A percentile compares a stretch with the other conserved stretches of the same genome.
Evolutionary conservation across 768 basidiomycete species (phyloP).

Genomic region (Tulasnella sp.): DNA sequence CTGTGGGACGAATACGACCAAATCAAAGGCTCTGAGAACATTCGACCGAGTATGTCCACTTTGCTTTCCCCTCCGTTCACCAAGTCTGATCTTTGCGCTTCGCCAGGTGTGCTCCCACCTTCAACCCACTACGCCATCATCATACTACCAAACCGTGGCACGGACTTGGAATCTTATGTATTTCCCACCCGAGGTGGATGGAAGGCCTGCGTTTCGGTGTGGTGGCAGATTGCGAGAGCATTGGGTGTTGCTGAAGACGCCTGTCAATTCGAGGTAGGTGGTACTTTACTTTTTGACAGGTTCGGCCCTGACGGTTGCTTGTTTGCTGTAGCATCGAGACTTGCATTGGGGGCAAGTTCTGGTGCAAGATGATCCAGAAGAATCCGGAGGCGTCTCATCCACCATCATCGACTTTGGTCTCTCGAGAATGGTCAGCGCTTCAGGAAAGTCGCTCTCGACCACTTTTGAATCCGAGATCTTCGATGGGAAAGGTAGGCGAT

Average conservation of each 20-base stretch:
- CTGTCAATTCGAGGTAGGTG: constrained; percentile 82
- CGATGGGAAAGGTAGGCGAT: constrained; percentile 75
- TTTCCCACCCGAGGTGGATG: constrained; percentile 64
- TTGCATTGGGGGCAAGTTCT: constrained; percentile 98
- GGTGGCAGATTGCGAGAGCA: constrained; percentile 85
- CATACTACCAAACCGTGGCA: constrained; percentile 86
- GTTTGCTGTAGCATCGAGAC: constrained; percentile 79
- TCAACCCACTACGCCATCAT: constrained; percentile 88
- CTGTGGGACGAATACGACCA: constrained; percentile 87
- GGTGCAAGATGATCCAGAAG: constrained; percentile 57
- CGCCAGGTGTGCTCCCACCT: constrained; percentile 69
- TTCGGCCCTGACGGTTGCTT: not conserved
- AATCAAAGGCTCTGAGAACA: constrained; percentile 76
- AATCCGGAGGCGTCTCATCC: constrained; percentile 63
- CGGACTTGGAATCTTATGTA: constrained; percentile 83
- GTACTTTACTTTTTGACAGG: not conserved
- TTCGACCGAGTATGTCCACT: constrained; percentile 70
- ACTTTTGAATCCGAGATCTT: constrained; percentile 88
- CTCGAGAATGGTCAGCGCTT: constrained; percentile 71
- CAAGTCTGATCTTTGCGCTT: constrained; percentile 5
- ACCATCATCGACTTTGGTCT: constrained; percentile 96
- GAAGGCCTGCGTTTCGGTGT: constrained; percentile 84
- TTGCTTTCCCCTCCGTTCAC: not conserved
- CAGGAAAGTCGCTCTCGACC: constrained; percentile 64
- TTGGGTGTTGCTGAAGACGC: constrained; percentile 79